Evolutionary conservation across 169 alveolate species (phyloP).

Genomic region (Eimeria falciformis): DNA sequence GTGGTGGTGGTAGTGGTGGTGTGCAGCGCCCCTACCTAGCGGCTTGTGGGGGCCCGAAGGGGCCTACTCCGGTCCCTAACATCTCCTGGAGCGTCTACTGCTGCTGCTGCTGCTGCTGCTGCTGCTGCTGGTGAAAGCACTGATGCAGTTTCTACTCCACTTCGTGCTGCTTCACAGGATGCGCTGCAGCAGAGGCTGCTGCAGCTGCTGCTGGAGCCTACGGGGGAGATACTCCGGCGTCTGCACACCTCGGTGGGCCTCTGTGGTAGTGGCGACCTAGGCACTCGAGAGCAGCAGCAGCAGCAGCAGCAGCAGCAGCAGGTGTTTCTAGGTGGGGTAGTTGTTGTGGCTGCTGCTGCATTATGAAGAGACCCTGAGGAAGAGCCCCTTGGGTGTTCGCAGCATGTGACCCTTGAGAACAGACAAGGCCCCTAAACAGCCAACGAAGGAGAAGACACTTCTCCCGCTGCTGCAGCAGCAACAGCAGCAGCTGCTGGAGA

Average conservation of each 20-base stretch:
- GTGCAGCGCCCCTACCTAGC: not conserved
- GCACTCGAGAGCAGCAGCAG: too few relatives aligned
- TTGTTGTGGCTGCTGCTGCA: too few relatives aligned
- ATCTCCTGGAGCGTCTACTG: not conserved
- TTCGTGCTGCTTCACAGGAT: not conserved
- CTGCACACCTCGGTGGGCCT: too few relatives aligned
- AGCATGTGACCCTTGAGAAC: too few relatives aligned
- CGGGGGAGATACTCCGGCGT: not conserved
- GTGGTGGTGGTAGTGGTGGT: too few relatives aligned
- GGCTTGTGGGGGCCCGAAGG: constrained; percentile 15
- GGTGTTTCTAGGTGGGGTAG: too few relatives aligned
- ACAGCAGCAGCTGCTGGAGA: constrained; percentile 21
- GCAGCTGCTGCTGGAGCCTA: not conserved
- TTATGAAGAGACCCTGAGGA: too few relatives aligned
- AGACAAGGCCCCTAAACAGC: not conserved
- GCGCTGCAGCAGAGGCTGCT: not conserved
- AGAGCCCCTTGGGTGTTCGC: too few relatives aligned
- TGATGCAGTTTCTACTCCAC: not conserved
- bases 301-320: too few relatives aligned
- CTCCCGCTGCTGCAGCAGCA: constrained; percentile 40
- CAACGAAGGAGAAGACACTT: not conserved
- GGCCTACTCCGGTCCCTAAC: not conserved
- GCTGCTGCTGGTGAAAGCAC: not conserved
- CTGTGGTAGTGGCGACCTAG: too few relatives aligned
- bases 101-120: constrained; percentile 32